These are phyloP conservation scores for Arabidopsis thaliana DNA, from an alignment of 345 rosid species.

Conservation along the genomic window TAIR10.1 NC_003071.7:11651001-11651500, in stretches of 20 bases:
- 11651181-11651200: constrained; percentile 57
- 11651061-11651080: constrained; percentile 13
- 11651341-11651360: constrained; percentile 19
- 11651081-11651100: constrained; percentile 12
- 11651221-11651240: constrained; percentile 39
- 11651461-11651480: constrained; percentile 77
- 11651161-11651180: constrained; percentile 67
- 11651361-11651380: constrained; percentile 1
- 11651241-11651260: constrained; percentile 43
- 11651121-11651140: constrained; percentile 33
- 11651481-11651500: constrained; percentile 41
- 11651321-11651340: constrained; percentile 15
- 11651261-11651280: constrained; percentile 31
- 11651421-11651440: background rate
- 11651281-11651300: constrained; percentile 6
- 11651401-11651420: background rate
- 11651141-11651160: constrained; percentile 74
- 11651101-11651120: constrained; percentile 46
- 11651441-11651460: constrained; percentile 85
- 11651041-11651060: constrained; percentile 17
- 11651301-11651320: constrained; percentile 36
- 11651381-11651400: constrained; percentile 5
- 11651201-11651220: constrained; percentile 48
- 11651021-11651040: background rate
- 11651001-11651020: background rate